Evolutionary conservation across 108 stramenopile genomes (phyloP), one percentile per base, ranked within the genome.

Genomic region (Nitzschia inconspicua): DNA sequence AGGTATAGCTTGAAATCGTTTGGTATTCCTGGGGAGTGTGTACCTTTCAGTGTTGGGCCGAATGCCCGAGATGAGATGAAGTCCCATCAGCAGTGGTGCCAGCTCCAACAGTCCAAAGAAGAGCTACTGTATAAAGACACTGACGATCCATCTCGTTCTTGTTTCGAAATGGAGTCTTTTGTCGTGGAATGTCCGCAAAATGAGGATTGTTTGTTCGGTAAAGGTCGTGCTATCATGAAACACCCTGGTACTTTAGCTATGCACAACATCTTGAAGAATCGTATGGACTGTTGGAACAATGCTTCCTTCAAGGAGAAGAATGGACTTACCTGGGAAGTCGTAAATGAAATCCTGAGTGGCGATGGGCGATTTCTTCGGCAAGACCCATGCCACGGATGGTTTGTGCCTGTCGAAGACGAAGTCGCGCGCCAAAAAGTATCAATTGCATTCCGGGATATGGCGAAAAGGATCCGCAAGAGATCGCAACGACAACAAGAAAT

Each of bases 181-280:
- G n/a, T 49, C 30, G 48, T 49, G 1, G 48, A 49, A 29, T 49
- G 48, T n/a, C 48, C 48, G 22, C 48, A 1, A 29, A 26, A 49
- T 23, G 48, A 49, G 48, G 48, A 49, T 49, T 49, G 48, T 49
- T 49, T 49, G 48, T 49, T 49, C 27, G 48, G 48, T 11, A 49
- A 29, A 10, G 48, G 48, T 7, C 27, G 48, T 16, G 30, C 14
- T 14, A 29, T 23, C 3, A 49, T 49, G 48, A 49, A 49, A 49
- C 48, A 49, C 30, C 48, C 48, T 10, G 48, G 48, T 13, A 49
- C 27, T 49, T 26, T 49, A 10, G 48, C 48, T 1, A 49, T 49
- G 48, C 48, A 29, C 27, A n/a, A 16, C n/a, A 24, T 49, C 14
- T 13, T 49, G 16, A 29, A 49, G 23, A 29, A 27, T 16, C 27